A percentile compares a stretch with the other conserved stretches of the same genome.
These are phyloP conservation scores for Ophiosphaerella narmari DNA, from an alignment of 2,329 filamentous ascomycete genomes.

Conservation along the genomic window DNA sequence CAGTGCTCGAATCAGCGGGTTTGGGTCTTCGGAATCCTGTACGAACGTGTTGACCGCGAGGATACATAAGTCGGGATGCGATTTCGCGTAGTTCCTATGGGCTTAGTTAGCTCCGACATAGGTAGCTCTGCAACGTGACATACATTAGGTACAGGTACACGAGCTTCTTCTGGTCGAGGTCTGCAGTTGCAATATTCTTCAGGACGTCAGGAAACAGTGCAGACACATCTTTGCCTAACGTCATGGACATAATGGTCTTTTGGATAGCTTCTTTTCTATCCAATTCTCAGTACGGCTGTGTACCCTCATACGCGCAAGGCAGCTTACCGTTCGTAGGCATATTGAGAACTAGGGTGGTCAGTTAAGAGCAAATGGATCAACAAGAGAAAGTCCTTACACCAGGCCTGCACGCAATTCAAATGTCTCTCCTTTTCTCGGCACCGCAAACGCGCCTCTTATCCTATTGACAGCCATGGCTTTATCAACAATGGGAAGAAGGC, in stretches of 20 bases:
- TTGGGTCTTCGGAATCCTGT: conserved; percentile 98
- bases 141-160: conserved; percentile 98
- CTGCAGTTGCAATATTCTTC: conserved; percentile 95
- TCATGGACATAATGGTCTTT: conserved; percentile 99
- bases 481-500: conserved; percentile 33
- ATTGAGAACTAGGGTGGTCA: conserved; percentile 74
- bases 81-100: conserved; percentile 96
- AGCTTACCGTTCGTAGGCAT: conserved; percentile 85
- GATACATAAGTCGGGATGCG: conserved; percentile 97
- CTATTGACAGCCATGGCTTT: conserved; percentile 87
- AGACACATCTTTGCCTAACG: conserved; percentile 96
- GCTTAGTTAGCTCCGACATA: conserved; percentile 7
- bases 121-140: conserved; percentile 8
- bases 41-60: conserved; percentile 99
- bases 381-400: conserved; percentile 56
- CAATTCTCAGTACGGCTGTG: conserved; percentile 37
- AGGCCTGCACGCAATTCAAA: conserved; percentile 95
- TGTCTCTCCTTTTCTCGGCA: conserved; percentile 94
- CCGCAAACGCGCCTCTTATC: conserved; percentile 90
- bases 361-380: conserved; percentile 17
- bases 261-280: conserved; percentile 93
- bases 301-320: not conserved
- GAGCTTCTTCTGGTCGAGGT: conserved; percentile 98
- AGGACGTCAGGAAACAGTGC: conserved; percentile 95
- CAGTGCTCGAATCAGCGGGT: conserved; percentile 90